Evolutionary conservation across 225 moss, liverwort and hornwort species (phyloP), one percentile per base, ranked within the genome.

Genomic region (Marchantia paleacea): DNA sequence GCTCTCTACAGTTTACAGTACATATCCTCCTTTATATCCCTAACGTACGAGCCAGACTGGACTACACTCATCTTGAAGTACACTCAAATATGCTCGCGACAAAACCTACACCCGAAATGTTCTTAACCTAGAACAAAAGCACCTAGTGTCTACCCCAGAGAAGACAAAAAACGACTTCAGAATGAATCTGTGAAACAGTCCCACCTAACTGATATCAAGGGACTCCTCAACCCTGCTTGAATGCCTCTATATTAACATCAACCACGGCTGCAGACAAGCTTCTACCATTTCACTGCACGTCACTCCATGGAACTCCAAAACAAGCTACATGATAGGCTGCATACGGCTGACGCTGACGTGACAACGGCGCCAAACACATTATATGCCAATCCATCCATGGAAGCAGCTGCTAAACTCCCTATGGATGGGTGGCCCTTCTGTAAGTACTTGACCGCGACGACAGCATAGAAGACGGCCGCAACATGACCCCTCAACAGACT

Each of bases 401-500:
- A 85, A 86, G 82, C 84, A 84, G 84, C 82, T 78, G 86, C 74
- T 83, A 83, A 86, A 85, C 81, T 85, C 84, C 86, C 83, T 72
- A 74, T 52, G 81, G 85, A 81, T 78, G 84, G 51, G 72, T 73
- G 83, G 86, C 57, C 85, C 89, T 85, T 86, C 84, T 85, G 83
- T 62, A 83, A 75, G 82, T 86, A 89, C 84, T 87, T 89, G 86
- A 87, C 85, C 87, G 89, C 84, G 85, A 89, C 83, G 83, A 89
- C 89, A 89, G 85, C 86, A 89, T 82, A 85, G 86, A 84, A 89
- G 89, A 89, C 84, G 89, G 86, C 89, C 89, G 89, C 89, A 89
- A 89, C 80, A 89, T 84, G 89, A 89, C 89, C 80, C 87, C 86
- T 86, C 86, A 89, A 89, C 86, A 81, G 89, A 89, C 89, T 86